Percentiles rank a stretch among this genome's conserved stretches.
Evolutionary conservation across 331 rosid genomes (phyloP).

Genomic region (Malus hybrid): DNA sequence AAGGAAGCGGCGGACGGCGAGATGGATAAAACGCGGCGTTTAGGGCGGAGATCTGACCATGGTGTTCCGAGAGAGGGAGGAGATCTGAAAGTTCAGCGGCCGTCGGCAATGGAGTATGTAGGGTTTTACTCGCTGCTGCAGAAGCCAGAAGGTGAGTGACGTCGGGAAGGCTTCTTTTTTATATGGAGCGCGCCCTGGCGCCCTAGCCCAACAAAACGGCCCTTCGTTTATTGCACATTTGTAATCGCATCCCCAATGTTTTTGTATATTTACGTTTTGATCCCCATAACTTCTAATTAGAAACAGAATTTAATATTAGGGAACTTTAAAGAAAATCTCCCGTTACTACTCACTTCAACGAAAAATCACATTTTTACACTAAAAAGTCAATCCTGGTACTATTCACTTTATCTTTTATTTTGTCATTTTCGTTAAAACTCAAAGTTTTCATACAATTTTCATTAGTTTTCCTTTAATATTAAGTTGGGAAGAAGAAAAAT

Average conservation of each 20-base stretch:
- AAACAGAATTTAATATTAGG: not conserved
- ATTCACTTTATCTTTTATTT: no score
- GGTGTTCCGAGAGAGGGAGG: not conserved
- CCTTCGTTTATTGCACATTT: not conserved
- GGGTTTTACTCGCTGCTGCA: slow-evolving; percentile 6
- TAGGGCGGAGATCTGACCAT: slow-evolving; percentile 29
- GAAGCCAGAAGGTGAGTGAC: not conserved
- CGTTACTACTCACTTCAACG: no score
- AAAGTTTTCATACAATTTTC: no score
- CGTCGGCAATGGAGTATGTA: not conserved
- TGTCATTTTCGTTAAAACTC: no score
- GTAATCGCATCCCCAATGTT: not conserved
- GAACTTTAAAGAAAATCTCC: no score
- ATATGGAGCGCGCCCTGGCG: not conserved
- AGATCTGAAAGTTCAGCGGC: slow-evolving; percentile 8
- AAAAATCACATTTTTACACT: no score
- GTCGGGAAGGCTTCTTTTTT: not conserved
- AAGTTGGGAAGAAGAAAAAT: not conserved
- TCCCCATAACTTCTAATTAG: not conserved
- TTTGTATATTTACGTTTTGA: not conserved
- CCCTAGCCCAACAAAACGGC: not conserved
- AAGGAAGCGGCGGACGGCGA: not conserved
- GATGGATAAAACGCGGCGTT: no score
- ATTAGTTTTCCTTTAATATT: not conserved
- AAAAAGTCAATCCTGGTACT: no score